Evolutionary conservation across 495 filamentous ascomycete genomes (phyloP).

Genomic region (Aspergillus bertholletiae): DNA sequence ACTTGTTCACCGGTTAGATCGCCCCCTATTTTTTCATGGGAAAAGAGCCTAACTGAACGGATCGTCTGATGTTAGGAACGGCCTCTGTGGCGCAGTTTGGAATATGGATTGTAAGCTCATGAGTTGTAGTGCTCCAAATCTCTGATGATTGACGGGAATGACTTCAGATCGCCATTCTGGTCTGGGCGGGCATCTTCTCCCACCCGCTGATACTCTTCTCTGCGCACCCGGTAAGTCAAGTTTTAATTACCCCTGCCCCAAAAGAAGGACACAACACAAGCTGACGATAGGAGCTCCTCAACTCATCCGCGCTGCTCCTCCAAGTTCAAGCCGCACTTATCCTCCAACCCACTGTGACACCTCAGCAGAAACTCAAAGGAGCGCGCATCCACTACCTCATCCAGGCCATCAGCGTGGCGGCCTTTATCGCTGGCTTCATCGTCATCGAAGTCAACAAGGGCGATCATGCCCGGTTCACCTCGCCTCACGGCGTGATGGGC

Average conservation of each 20-base stretch:
- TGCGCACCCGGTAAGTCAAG: constrained; percentile 66
- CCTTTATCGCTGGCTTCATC: constrained; percentile 62
- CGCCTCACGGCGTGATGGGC: constrained; percentile 75
- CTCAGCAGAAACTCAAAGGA: constrained; percentile 67
- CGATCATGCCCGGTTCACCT: constrained; percentile 67
- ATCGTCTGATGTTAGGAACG: too few relatives aligned
- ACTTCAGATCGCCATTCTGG: constrained; percentile 60
- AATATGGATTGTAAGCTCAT: constrained; percentile 55
- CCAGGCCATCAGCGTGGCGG: constrained; percentile 58
- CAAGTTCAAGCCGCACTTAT: constrained; percentile 77
- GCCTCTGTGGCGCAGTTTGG: constrained; percentile 64
- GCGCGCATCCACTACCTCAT: constrained; percentile 65
- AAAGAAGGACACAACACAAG: constrained; percentile 3
- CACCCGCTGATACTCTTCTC: constrained; percentile 70
- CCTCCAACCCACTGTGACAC: constrained; percentile 81
- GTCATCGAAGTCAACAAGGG: constrained; percentile 84
- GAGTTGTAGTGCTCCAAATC: not conserved
- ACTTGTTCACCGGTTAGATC: constrained; percentile 70
- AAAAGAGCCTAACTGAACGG: too few relatives aligned
- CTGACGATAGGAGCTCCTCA: constrained; percentile 56
- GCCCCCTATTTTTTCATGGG: not conserved
- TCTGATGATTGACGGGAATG: constrained; percentile 17
- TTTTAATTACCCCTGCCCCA: not conserved
- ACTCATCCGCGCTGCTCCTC: constrained; percentile 68
- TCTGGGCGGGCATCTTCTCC: constrained; percentile 73